Conservation (phyloP, 768 basidiomycete genomes). For the Tulasnella sp. region DNA sequence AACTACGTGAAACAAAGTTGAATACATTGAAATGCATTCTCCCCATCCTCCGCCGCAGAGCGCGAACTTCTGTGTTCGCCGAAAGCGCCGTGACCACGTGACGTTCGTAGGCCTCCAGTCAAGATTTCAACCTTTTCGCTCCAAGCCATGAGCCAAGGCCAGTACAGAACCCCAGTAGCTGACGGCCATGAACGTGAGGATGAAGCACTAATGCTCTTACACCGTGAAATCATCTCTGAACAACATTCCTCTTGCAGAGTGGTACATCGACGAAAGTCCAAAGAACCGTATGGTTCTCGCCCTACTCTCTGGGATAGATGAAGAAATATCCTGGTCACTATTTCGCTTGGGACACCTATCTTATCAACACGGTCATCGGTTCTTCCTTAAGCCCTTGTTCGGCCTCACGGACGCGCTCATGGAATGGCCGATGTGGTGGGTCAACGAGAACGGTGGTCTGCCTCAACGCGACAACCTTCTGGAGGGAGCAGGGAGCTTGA, state of each 20-base stretch:
- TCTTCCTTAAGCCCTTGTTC: conserved; percentile 65
- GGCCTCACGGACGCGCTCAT: conserved; percentile 81
- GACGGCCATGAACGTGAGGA: conserved; percentile 27
- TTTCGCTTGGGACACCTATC: conserved; percentile 79
- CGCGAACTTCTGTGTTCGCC: background rate
- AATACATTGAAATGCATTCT: background rate
- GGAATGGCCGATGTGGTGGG: conserved; percentile 85
- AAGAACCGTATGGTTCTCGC: conserved; percentile 91
- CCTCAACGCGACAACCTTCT: conserved; percentile 8
- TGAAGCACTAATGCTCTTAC: background rate
- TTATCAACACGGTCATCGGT: conserved; percentile 61
- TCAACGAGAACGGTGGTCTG: conserved; percentile 53
- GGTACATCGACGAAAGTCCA: conserved; percentile 72
- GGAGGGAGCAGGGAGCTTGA: conserved; percentile 4
- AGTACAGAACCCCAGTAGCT: conserved; percentile 1
- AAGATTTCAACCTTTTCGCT: background rate
- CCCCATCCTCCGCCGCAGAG: background rate
- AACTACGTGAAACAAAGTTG: background rate
- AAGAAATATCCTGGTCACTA: conserved; percentile 86
- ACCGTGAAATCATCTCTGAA: background rate
- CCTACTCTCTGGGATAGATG: conserved; percentile 72
- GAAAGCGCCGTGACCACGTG: background rate
- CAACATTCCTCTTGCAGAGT: conserved; percentile 12
- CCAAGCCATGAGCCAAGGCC: conserved; percentile 1
- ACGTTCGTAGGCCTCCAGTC: background rate